These are phyloP conservation scores for Spinellus fusiger DNA, from an alignment of 192 early-diverging fungal genomes.

Conservation along the genomic window DNA sequence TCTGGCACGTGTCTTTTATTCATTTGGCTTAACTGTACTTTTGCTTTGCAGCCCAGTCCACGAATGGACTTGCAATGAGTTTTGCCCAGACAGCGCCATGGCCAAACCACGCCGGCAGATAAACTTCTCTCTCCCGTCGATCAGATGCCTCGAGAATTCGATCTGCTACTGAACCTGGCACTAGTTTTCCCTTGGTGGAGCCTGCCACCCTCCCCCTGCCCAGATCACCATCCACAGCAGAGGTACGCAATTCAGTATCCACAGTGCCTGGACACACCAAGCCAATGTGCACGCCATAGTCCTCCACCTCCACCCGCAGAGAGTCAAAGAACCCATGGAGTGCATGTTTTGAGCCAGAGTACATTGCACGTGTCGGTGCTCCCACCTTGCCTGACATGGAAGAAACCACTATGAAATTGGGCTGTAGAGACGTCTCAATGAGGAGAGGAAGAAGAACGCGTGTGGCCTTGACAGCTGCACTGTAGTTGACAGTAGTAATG, in stretches of 20 bases:
- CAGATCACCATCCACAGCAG: slow-evolving; percentile 51
- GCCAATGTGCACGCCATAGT: slow-evolving; percentile 55
- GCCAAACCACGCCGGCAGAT: slow-evolving; percentile 57
- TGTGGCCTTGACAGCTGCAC: slow-evolving; percentile 47
- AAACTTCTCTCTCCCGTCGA: slow-evolving; percentile 44
- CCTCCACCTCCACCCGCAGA: slow-evolving; percentile 68
- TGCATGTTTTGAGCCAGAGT: slow-evolving; percentile 77
- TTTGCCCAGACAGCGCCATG: slow-evolving; percentile 41
- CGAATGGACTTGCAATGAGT: slow-evolving; percentile 47
- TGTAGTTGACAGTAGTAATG: slow-evolving; percentile 55
- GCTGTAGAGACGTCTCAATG: slow-evolving; percentile 30
- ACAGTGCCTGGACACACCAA: slow-evolving; percentile 72
- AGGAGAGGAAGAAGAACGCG: slow-evolving; percentile 52
- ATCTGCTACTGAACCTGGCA: slow-evolving; percentile 50
- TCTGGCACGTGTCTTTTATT: no score
- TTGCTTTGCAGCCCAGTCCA: slow-evolving; percentile 61
- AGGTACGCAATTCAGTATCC: slow-evolving; percentile 59
- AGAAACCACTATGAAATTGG: slow-evolving; percentile 65
- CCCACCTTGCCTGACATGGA: slow-evolving; percentile 69
- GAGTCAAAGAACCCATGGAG: slow-evolving; percentile 78
- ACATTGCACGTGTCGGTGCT: slow-evolving; percentile 73
- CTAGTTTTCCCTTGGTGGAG: slow-evolving; percentile 57
- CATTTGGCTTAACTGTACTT: slow-evolving; percentile 58
- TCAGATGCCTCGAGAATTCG: slow-evolving; percentile 60
- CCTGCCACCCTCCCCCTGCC: slow-evolving; percentile 19